phyloP scores from a whole-genome alignment of 1,139 yeast genomes.

The Kurtzmaniella natalensis region DNA sequence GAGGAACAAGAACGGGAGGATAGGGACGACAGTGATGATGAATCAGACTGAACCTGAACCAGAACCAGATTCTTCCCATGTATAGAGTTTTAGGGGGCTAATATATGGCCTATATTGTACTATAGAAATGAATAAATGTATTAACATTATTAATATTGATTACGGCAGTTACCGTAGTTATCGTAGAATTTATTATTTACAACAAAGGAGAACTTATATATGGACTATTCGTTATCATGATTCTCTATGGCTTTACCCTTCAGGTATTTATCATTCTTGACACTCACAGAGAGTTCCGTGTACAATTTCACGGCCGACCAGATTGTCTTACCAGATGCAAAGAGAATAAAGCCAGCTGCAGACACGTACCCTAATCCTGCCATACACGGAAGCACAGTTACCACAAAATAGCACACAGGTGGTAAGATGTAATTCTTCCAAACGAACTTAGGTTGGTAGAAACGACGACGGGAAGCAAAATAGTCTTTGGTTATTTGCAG shows the following conservation, averaged over 20 bases:
- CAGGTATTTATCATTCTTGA: conserved; percentile 58
- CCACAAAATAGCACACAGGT: not conserved
- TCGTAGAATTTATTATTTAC: too few species aligned
- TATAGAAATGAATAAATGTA: too few species aligned
- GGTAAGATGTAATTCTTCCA: conserved; percentile 5
- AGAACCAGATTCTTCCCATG: too few species aligned
- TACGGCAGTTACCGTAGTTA: too few species aligned
- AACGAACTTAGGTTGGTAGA: conserved; percentile 12
- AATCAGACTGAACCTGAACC: conserved; percentile 5
- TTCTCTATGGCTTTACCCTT: conserved; percentile 62
- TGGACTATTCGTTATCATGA: too few species aligned
- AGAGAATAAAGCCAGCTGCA: conserved; percentile 7
- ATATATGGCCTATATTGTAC: too few species aligned
- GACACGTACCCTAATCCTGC: conserved; percentile 4
- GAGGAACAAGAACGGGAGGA: conserved; percentile 5
- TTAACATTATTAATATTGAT: too few species aligned
- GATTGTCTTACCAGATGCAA: conserved; percentile 12
- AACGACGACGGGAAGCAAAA: conserved; percentile 18
- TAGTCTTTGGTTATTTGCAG: not conserved
- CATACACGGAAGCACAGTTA: conserved; percentile 3
- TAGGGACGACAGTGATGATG: conserved; percentile 6
- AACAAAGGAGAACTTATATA: too few species aligned
- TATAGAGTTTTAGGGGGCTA: too few species aligned
- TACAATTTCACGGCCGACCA: conserved; percentile 12
- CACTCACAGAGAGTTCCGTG: conserved; percentile 34